Base-by-base conservation (phyloP, 129 eudicot genomes). In the Logfia minima region DNA sequence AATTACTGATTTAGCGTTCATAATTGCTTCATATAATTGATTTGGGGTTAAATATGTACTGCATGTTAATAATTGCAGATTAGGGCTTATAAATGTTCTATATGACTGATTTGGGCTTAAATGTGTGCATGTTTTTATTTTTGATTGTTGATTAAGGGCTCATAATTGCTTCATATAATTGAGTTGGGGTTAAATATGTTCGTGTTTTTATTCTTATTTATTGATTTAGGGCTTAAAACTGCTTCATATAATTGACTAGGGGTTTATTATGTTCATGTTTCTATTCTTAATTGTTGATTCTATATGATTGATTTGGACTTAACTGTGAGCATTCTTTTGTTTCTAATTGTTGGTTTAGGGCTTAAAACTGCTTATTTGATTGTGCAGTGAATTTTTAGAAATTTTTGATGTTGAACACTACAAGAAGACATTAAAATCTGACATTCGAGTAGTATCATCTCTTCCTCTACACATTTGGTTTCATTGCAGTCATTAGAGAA, bases 341-440 rank as follows among this genome's bases (percentile, higher is more conserved):
- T 41, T 41, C 48, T 9, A 41, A 41, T 3, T 41, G 4, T 41
- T 41, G 10, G 10, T 2, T 41, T 41, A 2, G 48, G 48, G 16
- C 14, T 41, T 13, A 41, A 9, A 41, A 41, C 1, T 26, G 2
- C 29, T 26, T 26, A 7, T 28, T 60, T 34, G 29, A 58, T 58
- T 55, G 68, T 63, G 87, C 92, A 91, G 94, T 83, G 94, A 86
- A 74, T 88, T 88, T 79, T 81, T 94, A 3, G 87, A 88, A 55
- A 81, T 88, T 43, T 90, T 90, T 23, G 93, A 90, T 77, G 85
- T 84, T 24, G 91, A 91, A 69, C 88, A 88, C 77, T 88, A 88
- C 83, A 91, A 78, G 77, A 88, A 72, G 83, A 89, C 87, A 16
- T 78, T 87, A 68, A 84, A 81, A 82, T 84, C 96, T 10, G 92